Evolutionary conservation across 2,329 filamentous ascomycete species (phyloP).

Genomic region (Calonectria henricotiae): DNA sequence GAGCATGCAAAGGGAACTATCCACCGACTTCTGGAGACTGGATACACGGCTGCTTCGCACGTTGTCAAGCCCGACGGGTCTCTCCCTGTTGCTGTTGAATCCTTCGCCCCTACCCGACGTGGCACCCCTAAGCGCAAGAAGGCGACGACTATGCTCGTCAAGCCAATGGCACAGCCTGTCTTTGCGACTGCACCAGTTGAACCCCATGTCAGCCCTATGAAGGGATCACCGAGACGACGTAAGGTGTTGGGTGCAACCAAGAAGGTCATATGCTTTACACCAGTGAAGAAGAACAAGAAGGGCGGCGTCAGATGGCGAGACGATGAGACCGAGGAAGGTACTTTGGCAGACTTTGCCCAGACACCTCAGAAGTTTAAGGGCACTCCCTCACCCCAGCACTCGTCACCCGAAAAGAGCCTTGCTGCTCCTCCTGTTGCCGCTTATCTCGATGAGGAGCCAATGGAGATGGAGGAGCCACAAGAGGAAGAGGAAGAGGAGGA

Average conservation of each 20-base stretch:
- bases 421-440: slow-evolving; percentile 53
- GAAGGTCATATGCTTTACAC: slow-evolving; percentile 87
- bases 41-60: slow-evolving; percentile 82
- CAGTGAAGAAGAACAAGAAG: slow-evolving; percentile 83
- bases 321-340: slow-evolving; percentile 86
- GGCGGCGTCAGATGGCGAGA: slow-evolving; percentile 94
- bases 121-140: slow-evolving; percentile 86
- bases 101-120: slow-evolving; percentile 79
- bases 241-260: slow-evolving; percentile 73
- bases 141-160: slow-evolving; percentile 60
- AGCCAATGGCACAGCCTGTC: slow-evolving; percentile 64
- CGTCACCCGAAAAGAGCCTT: slow-evolving; percentile 53
- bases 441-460: slow-evolving; percentile 45
- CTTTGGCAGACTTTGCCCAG: slow-evolving; percentile 91
- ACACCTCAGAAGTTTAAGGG: slow-evolving; percentile 80
- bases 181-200: slow-evolving; percentile 58
- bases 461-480: slow-evolving; percentile 13
- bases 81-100: slow-evolving; percentile 71
- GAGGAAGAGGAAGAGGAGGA: slow-evolving; percentile 1
- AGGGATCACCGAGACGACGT: slow-evolving; percentile 85
- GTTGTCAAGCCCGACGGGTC: slow-evolving; percentile 91
- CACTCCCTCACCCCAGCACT: slow-evolving; percentile 64
- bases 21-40: slow-evolving; percentile 82
- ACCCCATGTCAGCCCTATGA: slow-evolving; percentile 70
- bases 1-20: slow-evolving; percentile 85